Percentiles rank a stretch among this genome's conserved stretches.
phyloP scores from a whole-genome alignment of 176 grass and related monocot species.

The Aegilops tauschii region DNA sequence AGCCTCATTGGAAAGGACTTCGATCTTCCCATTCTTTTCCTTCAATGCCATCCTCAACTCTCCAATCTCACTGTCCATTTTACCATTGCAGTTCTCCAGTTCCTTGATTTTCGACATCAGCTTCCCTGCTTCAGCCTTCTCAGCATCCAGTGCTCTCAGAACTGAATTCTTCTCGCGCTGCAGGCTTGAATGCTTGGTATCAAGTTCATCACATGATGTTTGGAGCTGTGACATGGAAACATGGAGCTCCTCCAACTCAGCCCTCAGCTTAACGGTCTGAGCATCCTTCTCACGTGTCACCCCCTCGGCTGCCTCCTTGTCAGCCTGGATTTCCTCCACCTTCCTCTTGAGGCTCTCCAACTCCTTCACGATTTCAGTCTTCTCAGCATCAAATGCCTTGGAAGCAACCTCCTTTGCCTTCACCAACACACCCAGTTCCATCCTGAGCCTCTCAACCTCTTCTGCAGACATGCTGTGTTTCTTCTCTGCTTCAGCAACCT shows the following conservation, averaged over 20 bases:
- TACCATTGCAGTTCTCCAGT: slow-evolving; percentile 33
- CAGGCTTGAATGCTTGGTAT: not conserved
- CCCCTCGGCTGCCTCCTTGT: slow-evolving; percentile 33
- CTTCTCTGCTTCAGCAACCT: slow-evolving; percentile 24
- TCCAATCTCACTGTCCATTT: slow-evolving; percentile 42
- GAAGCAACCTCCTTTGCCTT: slow-evolving; percentile 37
- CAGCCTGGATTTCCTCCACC: slow-evolving; percentile 33
- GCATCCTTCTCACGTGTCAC: slow-evolving; percentile 25
- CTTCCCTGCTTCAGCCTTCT: slow-evolving; percentile 31
- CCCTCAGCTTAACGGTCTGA: slow-evolving; percentile 22
- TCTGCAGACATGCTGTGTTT: slow-evolving; percentile 9
- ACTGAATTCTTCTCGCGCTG: slow-evolving; percentile 39
- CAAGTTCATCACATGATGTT: slow-evolving; percentile 4
- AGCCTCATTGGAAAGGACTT: slow-evolving; percentile 24
- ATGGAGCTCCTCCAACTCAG: slow-evolving; percentile 35
- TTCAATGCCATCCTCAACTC: slow-evolving; percentile 23
- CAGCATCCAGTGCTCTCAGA: slow-evolving; percentile 25
- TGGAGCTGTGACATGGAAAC: slow-evolving; percentile 41
- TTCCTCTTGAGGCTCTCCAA: slow-evolving; percentile 8
- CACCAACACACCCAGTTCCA: slow-evolving; percentile 27
- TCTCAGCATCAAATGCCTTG: slow-evolving; percentile 32
- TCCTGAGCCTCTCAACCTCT: slow-evolving; percentile 36
- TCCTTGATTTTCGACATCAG: slow-evolving; percentile 42
- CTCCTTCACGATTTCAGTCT: not conserved
- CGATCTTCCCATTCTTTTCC: slow-evolving; percentile 37